Evolutionary conservation across 2,329 filamentous ascomycete genomes (phyloP).

Genomic region (Paracoccidioides brasiliensis): DNA sequence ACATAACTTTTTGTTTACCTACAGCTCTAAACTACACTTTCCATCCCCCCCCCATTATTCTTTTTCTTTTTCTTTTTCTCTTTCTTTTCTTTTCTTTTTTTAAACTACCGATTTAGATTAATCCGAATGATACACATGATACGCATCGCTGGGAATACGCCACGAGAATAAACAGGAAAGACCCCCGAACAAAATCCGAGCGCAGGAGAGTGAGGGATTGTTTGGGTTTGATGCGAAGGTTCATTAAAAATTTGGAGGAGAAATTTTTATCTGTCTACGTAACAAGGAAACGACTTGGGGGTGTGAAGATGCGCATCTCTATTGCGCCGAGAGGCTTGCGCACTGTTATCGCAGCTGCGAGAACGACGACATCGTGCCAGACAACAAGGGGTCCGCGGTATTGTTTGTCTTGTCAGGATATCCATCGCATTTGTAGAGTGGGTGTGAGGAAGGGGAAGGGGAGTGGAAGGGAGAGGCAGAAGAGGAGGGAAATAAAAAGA

Average conservation of each 20-base stretch:
- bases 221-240: too few relatives aligned
- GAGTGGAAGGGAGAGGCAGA: background rate
- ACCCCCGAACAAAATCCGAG: too few relatives aligned
- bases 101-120: too few relatives aligned
- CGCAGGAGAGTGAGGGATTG: too few relatives aligned
- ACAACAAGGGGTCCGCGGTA: background rate
- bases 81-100: too few relatives aligned
- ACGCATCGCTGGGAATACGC: background rate
- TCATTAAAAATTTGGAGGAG: background rate
- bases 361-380: background rate
- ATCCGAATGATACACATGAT: too few relatives aligned
- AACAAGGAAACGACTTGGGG: background rate
- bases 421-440: background rate
- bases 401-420: background rate
- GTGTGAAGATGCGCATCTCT: background rate
- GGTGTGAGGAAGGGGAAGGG: background rate
- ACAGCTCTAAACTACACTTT: too few relatives aligned
- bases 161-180: too few relatives aligned
- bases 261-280: too few relatives aligned
- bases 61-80: too few relatives aligned
- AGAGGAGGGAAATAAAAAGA: background rate
- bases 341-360: background rate
- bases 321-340: background rate
- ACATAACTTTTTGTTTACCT: too few relatives aligned
- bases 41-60: too few relatives aligned